Evolutionary conservation across 208 protist genomes (phyloP).

Genomic region (Crithidia brevicula): DNA sequence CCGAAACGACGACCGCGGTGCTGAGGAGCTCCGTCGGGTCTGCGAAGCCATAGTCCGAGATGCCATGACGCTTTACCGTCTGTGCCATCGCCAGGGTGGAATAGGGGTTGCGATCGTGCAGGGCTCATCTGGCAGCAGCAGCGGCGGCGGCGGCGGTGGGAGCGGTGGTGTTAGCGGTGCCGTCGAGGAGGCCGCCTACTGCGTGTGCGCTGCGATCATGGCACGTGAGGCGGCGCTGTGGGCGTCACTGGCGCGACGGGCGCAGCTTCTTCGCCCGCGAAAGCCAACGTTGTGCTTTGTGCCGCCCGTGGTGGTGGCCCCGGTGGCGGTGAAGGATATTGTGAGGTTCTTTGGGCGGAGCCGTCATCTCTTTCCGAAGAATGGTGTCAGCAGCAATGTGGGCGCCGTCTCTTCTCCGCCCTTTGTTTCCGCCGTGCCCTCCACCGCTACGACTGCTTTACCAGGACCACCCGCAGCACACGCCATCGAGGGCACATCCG

Average conservation of each 20-base stretch:
- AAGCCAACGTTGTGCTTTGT: slow-evolving; percentile 51
- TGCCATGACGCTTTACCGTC: slow-evolving; percentile 67
- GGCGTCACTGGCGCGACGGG: slow-evolving; percentile 43
- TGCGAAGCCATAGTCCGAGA: slow-evolving; percentile 31
- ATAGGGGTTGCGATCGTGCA: slow-evolving; percentile 26
- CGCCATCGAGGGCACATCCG: neutral
- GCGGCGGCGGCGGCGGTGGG: slow-evolving; percentile 24
- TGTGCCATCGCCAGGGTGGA: slow-evolving; percentile 49
- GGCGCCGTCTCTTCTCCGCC: neutral
- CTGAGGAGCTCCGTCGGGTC: slow-evolving; percentile 27
- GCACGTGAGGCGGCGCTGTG: slow-evolving; percentile 50
- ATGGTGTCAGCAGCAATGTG: neutral
- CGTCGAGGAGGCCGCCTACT: slow-evolving; percentile 71
- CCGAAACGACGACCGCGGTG: neutral
- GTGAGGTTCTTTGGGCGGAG: slow-evolving; percentile 60
- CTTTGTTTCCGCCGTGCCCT: neutral
- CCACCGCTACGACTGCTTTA: slow-evolving; percentile 1
- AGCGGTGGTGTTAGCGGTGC: slow-evolving; percentile 16
- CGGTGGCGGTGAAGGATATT: slow-evolving; percentile 51
- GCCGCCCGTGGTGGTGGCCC: slow-evolving; percentile 35
- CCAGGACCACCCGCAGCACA: neutral
- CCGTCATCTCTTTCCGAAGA: slow-evolving; percentile 34
- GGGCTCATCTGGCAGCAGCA: neutral
- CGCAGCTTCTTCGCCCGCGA: slow-evolving; percentile 47
- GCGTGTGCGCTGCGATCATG: slow-evolving; percentile 58